Evolutionary conservation across 352 stramenopile genomes (phyloP), one percentile per base, ranked within the genome.

Genomic region (Phytophthora sp.): DNA sequence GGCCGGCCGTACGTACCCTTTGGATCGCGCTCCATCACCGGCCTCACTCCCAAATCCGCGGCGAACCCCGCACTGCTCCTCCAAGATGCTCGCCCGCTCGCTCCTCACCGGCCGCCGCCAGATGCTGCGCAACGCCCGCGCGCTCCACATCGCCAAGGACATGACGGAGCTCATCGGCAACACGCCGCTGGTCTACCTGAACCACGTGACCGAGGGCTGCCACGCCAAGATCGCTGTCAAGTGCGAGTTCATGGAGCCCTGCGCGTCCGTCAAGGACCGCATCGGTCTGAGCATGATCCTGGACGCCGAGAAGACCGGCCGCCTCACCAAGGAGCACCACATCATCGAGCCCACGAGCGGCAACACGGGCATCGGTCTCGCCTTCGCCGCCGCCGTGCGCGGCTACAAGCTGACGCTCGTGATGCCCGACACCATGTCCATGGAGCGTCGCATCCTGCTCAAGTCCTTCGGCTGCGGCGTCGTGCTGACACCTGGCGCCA

Each of bases 91-190:
- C 30, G 52, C 65, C n/a, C 59, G 59, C 37, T 69, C 52, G 24
- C 32, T 74, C 9, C 13, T 69, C 23, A 51, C 65, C 46, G 28
- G 53, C 31, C 58, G 50, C 35, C 54, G 39, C 35, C 42, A 48
- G 18, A 64, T 82, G 57, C 41, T 60, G 26, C 74, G 62, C 26
- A 67, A 66, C 42, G 59, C 61, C 8, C 76, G 76, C 69, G 81
- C 66, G 49, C 62, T 89, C 50, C 72, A 87, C 65, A 55, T 98
- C 72, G 94, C 92, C 73, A 85, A 97, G 39, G 91, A 96, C 69
- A 89, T 98, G 69, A 95, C 96, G 21, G 91, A 92, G 62, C 84
- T 98, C 49, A 97, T 98, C 72, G 95, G 93, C 34, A 95, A 94
- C 56, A 98, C 95, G 31, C 95, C 95, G 42, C 72, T 98, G 31